Conservation (phyloP, 768 basidiomycete species). For the Lanmaoa rubissima region DNA sequence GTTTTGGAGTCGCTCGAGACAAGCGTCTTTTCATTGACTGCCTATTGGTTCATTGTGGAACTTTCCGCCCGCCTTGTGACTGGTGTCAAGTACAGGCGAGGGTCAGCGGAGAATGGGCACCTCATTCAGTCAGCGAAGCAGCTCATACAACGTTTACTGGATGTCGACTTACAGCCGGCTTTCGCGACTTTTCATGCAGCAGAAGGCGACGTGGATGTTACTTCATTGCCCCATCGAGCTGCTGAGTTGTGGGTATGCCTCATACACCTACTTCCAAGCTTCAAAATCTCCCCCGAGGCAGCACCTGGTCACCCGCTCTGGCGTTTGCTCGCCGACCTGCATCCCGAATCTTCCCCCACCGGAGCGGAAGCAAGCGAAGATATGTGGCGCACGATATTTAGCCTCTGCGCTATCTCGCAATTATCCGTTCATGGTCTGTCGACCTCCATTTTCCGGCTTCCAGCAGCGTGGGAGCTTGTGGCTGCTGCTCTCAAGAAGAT, state of each 20-base stretch:
- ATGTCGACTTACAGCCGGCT: slow-evolving; percentile 44
- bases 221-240: slow-evolving; percentile 40
- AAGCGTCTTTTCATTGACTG: slow-evolving; percentile 37
- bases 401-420: slow-evolving; percentile 72
- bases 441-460: slow-evolving; percentile 39
- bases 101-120: slow-evolving; percentile 24
- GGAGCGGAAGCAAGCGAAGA: slow-evolving; percentile 55
- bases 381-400: slow-evolving; percentile 70
- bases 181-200: slow-evolving; percentile 20
- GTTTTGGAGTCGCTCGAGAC: slow-evolving; percentile 38
- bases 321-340: slow-evolving; percentile 38
- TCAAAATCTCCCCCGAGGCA: slow-evolving; percentile 15
- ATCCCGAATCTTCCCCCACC: slow-evolving; percentile 32
- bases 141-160: slow-evolving; percentile 52
- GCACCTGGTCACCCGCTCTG: slow-evolving; percentile 42
- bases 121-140: slow-evolving; percentile 32
- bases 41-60: slow-evolving; percentile 68
- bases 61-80: slow-evolving; percentile 41
- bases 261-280: slow-evolving; percentile 50
- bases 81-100: slow-evolving; percentile 27
- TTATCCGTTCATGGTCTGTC: slow-evolving; percentile 60
- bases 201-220: slow-evolving; percentile 31
- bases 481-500: slow-evolving; percentile 56
- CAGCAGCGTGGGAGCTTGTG: slow-evolving; percentile 67
- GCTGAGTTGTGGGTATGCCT: slow-evolving; percentile 76